Conservation (phyloP, 768 basidiomycete genomes). For the Hirschioporus abietinus region DNA sequence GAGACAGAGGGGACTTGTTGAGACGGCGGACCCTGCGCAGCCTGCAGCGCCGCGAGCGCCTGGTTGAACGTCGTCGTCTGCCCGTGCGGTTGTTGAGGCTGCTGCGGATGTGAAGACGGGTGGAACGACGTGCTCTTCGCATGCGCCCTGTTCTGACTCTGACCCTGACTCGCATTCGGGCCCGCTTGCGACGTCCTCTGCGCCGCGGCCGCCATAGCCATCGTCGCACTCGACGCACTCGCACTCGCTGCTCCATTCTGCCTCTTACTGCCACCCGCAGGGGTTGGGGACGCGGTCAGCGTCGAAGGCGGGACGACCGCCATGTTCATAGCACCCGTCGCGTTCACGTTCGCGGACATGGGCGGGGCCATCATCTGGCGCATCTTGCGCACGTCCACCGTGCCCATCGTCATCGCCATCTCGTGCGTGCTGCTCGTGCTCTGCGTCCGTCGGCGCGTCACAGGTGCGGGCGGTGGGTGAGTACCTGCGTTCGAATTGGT, state of each 20-base stretch:
- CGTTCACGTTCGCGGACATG: too few species aligned
- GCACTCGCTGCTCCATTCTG: background rate
- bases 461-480: background rate
- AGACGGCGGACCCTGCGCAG: too few species aligned
- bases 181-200: background rate
- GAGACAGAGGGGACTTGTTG: too few species aligned
- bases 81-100: too few species aligned
- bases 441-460: background rate
- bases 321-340: background rate
- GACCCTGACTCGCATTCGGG: background rate
- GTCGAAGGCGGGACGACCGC: slow-evolving; percentile 1
- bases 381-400: slow-evolving; percentile 4
- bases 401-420: background rate
- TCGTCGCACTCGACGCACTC: background rate
- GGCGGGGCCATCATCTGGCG: background rate
- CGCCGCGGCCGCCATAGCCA: background rate
- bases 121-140: background rate
- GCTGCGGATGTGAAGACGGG: too few species aligned
- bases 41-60: too few species aligned
- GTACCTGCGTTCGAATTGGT: background rate
- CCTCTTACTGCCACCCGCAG: too few species aligned
- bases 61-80: too few species aligned
- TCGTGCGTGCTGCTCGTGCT: slow-evolving; percentile 5
- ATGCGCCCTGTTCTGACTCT: background rate
- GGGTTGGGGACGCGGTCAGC: background rate